Base-by-base conservation (phyloP, 371 early-diverging fungal genomes). In the Apophysomyces variabilis region DNA sequence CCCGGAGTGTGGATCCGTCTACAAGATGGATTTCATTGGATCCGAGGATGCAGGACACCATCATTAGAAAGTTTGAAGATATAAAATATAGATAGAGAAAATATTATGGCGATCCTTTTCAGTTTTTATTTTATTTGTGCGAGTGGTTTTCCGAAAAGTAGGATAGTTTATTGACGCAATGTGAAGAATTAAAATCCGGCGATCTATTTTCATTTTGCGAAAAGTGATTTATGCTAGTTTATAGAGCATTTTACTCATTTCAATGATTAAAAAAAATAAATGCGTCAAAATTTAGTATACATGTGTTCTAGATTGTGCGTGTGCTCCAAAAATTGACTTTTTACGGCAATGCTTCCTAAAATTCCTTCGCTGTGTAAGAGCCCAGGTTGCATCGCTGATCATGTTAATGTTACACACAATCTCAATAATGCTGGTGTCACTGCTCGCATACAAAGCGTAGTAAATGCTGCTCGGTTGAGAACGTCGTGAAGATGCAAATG, bases 1-100 rank as follows among this genome's bases (percentile, higher is more conserved):
- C 90, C 95, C 95, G 45, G 94, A 96, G 86, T 98, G 98, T 82
- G 98, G 97, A 76, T 89, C 85, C 75, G 91, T 87, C 61, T 94
- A 72, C 83, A 89, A 89, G 76, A 82, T 90, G 75, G 77, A 83
- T 66, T 80, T 78, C 65, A 73, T 80, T 57, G 84, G 82, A 61
- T 66, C 78, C 60, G 82, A 82, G 69, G 75, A 78, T 60, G 82
- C 68, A 38, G 76, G 74, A 47, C 79, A 79, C 72, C 82, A 82
- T 64, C 70, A 82, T 68, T 63, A 60, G 57, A 38, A 38, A 47
- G 47, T 46, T 45, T 36, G 38, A 43, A 66, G 35, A 44, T 43
- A 61, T 13, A 61, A 54, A 57, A 61, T 37, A 38, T 7, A n/a
- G 16, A 18, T n/a, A 62, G 46, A 62, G 38, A 62, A 62, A 62